These are phyloP conservation scores for Saccharomyces hybrid DNA, from an alignment of 1,139 yeast species.

Conservation along the genomic window DNA sequence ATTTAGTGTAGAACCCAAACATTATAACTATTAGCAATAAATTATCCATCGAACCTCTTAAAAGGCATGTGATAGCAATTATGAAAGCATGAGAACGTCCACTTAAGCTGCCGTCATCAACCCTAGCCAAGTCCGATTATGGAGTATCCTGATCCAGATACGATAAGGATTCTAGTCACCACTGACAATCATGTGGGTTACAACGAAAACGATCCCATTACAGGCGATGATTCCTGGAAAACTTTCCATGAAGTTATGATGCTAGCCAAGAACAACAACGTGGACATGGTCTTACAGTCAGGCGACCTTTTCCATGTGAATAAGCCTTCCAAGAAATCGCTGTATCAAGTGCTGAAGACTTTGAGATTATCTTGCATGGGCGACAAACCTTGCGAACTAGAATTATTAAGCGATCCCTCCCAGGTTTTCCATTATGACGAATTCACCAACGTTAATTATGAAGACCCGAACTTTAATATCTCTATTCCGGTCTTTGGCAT, in stretches of 20 bases:
- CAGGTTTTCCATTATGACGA: conserved; percentile 43
- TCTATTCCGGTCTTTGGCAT: conserved; percentile 89
- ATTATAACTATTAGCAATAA: not conserved
- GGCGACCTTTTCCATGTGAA: conserved; percentile 92
- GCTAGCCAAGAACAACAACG: conserved; percentile 61
- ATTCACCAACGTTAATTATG: conserved; percentile 70
- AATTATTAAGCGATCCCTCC: conserved; percentile 72
- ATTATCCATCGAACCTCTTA: not conserved
- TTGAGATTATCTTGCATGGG: conserved; percentile 72
- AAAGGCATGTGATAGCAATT: not conserved
- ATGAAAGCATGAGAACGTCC: not conserved
- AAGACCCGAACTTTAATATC: conserved; percentile 82
- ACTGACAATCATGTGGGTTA: conserved; percentile 97
- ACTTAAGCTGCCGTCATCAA: not conserved
- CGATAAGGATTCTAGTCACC: conserved; percentile 71
- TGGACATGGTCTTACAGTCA: conserved; percentile 84
- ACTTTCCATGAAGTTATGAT: conserved; percentile 75
- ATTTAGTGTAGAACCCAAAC: not conserved
- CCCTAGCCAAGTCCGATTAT: conserved; percentile 6
- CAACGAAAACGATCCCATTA: conserved; percentile 77
- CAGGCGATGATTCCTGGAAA: conserved; percentile 84
- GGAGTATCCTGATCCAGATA: conserved; percentile 39
- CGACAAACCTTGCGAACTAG: conserved; percentile 80
- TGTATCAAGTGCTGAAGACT: conserved; percentile 75
- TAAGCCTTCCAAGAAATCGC: conserved; percentile 78